Conservation (phyloP, 805 yeast genomes). For the Kuraishia capsulata region DNA sequence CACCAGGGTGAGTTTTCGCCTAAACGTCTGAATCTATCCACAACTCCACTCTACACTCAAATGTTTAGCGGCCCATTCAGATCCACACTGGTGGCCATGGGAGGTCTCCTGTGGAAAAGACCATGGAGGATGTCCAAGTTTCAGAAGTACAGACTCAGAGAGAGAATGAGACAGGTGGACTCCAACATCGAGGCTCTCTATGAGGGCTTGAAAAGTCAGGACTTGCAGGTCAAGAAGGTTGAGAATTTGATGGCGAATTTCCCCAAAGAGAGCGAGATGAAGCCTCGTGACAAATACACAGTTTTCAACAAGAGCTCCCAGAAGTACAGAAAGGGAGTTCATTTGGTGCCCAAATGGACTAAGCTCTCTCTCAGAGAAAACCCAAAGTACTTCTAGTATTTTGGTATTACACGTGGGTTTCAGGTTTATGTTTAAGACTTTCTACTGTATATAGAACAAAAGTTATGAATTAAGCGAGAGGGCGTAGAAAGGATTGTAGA, state of each 20-base stretch:
- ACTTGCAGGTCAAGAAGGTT: conserved; percentile 22
- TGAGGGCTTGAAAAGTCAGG: conserved; percentile 30
- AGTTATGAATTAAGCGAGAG: no score
- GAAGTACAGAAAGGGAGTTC: conserved; percentile 83
- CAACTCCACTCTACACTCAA: no score
- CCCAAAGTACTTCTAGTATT: conserved; percentile 66
- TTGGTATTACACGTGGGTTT: conserved; percentile 3
- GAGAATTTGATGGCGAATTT: conserved; percentile 32
- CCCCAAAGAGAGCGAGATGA: conserved; percentile 80
- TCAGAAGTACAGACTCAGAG: conserved; percentile 80
- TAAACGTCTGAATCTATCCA: no score
- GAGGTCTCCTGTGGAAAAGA: conserved; percentile 75
- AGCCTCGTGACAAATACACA: conserved; percentile 76
- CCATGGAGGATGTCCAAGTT: conserved; percentile 72
- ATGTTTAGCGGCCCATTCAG: conserved; percentile 56
- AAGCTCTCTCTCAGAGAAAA: conserved; percentile 70
- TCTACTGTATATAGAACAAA: background rate
- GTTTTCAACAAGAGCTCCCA: conserved; percentile 67
- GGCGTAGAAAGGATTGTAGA: no score
- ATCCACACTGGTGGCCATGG: conserved; percentile 43
- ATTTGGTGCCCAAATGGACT: conserved; percentile 88
- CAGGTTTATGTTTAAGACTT: background rate
- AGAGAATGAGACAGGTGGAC: conserved; percentile 78
- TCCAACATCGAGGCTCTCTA: conserved; percentile 59
- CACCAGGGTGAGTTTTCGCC: no score